These are phyloP conservation scores for Ustilago xerochloae DNA, from an alignment of 1,284 basidiomycete species.

Conservation along the genomic window DNA sequence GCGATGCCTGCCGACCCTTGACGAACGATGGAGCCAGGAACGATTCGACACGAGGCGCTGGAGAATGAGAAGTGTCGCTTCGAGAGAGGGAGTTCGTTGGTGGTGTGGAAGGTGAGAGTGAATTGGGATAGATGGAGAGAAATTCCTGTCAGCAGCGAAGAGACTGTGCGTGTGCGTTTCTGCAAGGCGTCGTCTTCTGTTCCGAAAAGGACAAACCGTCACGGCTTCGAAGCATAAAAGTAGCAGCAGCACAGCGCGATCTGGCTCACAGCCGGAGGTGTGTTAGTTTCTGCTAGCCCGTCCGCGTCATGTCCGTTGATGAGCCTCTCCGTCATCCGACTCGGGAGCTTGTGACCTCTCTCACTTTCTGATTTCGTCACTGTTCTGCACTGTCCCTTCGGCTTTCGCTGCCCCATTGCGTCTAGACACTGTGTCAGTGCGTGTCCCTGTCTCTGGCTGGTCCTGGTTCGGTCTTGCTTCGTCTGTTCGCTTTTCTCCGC, in stretches of 20 bases:
- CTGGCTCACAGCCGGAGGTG: not conserved
- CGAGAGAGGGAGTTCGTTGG: not conserved
- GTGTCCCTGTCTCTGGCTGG: not conserved
- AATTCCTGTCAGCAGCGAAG: not conserved
- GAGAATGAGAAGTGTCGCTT: not conserved
- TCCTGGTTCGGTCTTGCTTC: not conserved
- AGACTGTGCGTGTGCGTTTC: not conserved
- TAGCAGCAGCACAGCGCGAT: not conserved
- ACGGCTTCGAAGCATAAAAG: not conserved
- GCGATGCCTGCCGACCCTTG: too few relatives aligned
- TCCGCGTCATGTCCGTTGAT: not conserved
- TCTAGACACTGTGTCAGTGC: too few relatives aligned
- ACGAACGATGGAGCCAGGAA: too few relatives aligned
- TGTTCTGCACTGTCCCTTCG: not conserved
- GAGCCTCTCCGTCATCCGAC: conserved; percentile 2
- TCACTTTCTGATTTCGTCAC: too few relatives aligned
- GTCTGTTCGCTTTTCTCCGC: not conserved
- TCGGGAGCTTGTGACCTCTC: conserved; percentile 2
- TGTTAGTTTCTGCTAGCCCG: not conserved
- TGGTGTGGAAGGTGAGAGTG: not conserved
- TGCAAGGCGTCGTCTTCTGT: not conserved
- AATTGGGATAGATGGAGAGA: not conserved
- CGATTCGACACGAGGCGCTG: not conserved
- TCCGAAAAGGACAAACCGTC: not conserved
- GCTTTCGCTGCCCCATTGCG: not conserved